These are phyloP conservation scores for Harringtonia lauricola DNA, from an alignment of 2,329 filamentous ascomycete species.

Conservation along the genomic window DNA sequence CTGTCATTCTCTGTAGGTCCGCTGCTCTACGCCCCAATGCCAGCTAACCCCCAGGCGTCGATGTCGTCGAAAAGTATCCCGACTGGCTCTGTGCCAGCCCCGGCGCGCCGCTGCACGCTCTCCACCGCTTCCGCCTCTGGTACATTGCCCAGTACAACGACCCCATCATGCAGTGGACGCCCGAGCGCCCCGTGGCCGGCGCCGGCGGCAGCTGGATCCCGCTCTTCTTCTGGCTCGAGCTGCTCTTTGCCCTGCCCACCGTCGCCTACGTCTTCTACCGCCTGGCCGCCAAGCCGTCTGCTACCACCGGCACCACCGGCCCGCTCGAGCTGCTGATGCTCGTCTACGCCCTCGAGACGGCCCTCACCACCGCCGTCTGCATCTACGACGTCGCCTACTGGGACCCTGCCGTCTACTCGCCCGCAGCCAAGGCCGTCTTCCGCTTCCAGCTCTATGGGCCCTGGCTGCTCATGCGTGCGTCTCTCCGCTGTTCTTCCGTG, in stretches of 20 bases:
- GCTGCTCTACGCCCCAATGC: not conserved
- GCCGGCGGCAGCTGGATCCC: slow-evolving; percentile 35
- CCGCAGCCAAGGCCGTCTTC: slow-evolving; percentile 32
- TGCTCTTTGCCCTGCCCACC: slow-evolving; percentile 37
- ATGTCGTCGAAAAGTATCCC: slow-evolving; percentile 43
- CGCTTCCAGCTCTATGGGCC: slow-evolving; percentile 39
- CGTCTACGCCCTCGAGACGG: slow-evolving; percentile 39
- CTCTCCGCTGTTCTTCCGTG: not conserved
- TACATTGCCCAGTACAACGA: slow-evolving; percentile 40
- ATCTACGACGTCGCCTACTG: slow-evolving; percentile 38
- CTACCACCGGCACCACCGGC: slow-evolving; percentile 20
- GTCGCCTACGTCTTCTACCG: slow-evolving; percentile 33
- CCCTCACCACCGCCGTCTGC: slow-evolving; percentile 39
- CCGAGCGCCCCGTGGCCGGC: slow-evolving; percentile 2
- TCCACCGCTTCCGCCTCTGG: slow-evolving; percentile 31
- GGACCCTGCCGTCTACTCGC: slow-evolving; percentile 32
- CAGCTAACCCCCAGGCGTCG: slow-evolving; percentile 29
- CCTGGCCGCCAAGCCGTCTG: slow-evolving; percentile 17
- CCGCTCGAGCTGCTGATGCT: slow-evolving; percentile 37
- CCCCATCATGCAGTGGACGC: slow-evolving; percentile 35
- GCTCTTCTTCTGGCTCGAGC: slow-evolving; percentile 38
- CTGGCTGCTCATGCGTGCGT: slow-evolving; percentile 41
- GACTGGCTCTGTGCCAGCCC: slow-evolving; percentile 28
- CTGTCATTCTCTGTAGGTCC: slow-evolving; percentile 20
- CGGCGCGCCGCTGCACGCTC: slow-evolving; percentile 34